Percentiles rank a stretch among this genome's conserved stretches.
Conservation (phyloP, 768 basidiomycete genomes). For the Hysterangium stoloniferum region DNA sequence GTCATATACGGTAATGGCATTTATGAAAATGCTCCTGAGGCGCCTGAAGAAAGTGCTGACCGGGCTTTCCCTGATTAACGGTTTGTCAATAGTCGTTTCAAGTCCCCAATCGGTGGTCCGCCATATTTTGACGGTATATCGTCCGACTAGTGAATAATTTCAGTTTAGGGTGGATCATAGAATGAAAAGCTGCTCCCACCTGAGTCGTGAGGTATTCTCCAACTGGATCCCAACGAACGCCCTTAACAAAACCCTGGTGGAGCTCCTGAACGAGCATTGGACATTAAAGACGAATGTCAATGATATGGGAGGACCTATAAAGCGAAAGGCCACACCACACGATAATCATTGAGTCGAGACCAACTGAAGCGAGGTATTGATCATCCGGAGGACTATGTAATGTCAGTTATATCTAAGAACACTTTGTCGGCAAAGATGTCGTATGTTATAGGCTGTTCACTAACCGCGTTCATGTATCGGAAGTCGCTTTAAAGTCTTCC, state of each 20-base stretch:
- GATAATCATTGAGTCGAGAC: conserved; percentile 82
- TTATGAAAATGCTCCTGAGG: conserved; percentile 55
- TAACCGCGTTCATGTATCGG: conserved; percentile 92
- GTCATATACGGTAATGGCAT: background rate
- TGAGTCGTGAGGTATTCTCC: conserved; percentile 94
- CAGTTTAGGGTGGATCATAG: no score
- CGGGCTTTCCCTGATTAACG: conserved; percentile 90
- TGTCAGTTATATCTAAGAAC: conserved; percentile 77
- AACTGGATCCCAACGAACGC: conserved; percentile 97
- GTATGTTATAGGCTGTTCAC: conserved; percentile 18
- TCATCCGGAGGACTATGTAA: conserved; percentile 95
- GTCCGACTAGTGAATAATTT: conserved; percentile 55
- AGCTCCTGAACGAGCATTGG: conserved; percentile 50
- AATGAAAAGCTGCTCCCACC: conserved; percentile 21
- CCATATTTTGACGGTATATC: conserved; percentile 97
- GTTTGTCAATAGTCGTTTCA: conserved; percentile 78
- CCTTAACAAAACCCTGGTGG: conserved; percentile 96
- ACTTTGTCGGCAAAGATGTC: conserved; percentile 11
- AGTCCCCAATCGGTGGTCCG: conserved; percentile 86
- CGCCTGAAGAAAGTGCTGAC: conserved; percentile 92
- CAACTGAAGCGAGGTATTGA: conserved; percentile 86
- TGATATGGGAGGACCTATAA: conserved; percentile 37
- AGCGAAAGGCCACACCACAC: conserved; percentile 94
- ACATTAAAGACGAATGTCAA: background rate
- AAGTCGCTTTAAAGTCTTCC: conserved; percentile 88